Evolutionary conservation across 345 rosid genomes (phyloP).

Genomic region (Populus euphratica): DNA sequence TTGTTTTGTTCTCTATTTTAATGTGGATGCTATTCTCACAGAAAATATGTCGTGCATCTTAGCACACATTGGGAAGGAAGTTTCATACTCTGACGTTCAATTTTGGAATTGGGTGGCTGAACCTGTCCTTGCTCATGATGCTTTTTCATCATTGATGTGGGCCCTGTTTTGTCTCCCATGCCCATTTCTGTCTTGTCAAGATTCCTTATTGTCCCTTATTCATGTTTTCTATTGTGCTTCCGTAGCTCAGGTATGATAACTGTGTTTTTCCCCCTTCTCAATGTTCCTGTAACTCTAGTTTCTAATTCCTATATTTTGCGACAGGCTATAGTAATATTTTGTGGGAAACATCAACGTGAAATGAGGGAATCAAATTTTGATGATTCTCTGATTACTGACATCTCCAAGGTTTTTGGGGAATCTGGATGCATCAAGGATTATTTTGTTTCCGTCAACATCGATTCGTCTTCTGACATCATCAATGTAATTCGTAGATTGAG

Average conservation of each 20-base stretch:
- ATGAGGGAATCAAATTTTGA: slow-evolving; percentile 26
- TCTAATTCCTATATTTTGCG: slow-evolving; percentile 27
- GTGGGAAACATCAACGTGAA: slow-evolving; percentile 32
- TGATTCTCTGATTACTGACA: slow-evolving; percentile 53
- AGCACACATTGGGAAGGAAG: slow-evolving; percentile 43
- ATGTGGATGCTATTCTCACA: slow-evolving; percentile 25
- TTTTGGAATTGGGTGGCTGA: slow-evolving; percentile 78
- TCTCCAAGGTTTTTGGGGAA: slow-evolving; percentile 46
- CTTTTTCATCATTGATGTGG: slow-evolving; percentile 98
- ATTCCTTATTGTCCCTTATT: slow-evolving; percentile 71
- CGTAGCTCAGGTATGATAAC: slow-evolving; percentile 63
- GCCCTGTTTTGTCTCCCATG: slow-evolving; percentile 83
- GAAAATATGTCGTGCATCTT: slow-evolving; percentile 43
- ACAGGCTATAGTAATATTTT: slow-evolving; percentile 62
- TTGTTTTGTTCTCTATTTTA: background rate
- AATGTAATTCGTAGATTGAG: slow-evolving; percentile 53
- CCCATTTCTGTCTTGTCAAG: slow-evolving; percentile 73
- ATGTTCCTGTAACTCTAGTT: slow-evolving; percentile 7
- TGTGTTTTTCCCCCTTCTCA: background rate
- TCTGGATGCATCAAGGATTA: slow-evolving; percentile 42
- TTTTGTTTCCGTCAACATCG: slow-evolving; percentile 50
- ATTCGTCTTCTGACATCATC: slow-evolving; percentile 43
- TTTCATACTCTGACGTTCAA: slow-evolving; percentile 42
- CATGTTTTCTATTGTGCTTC: slow-evolving; percentile 75
- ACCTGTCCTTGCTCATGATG: slow-evolving; percentile 80